Base-by-base conservation (phyloP, 2,329 filamentous ascomycete species). In the Acephala macrosclerotiorum region DNA sequence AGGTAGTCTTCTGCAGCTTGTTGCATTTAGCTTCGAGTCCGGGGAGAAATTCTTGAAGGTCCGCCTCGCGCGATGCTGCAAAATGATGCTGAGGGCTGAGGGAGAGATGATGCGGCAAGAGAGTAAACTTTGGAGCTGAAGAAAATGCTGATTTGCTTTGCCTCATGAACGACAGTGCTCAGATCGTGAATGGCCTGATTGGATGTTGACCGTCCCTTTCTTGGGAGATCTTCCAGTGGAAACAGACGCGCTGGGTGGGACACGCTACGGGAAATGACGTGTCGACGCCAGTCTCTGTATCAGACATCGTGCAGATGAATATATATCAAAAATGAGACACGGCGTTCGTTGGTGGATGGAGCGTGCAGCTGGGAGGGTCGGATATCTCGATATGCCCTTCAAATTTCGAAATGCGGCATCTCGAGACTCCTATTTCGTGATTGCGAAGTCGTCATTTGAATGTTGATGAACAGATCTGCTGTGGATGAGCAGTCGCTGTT, bases 21-120 rank as follows among this genome's bases (percentile, higher is more conserved):
- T 11, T 29, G 9, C 2, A 26, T 55, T 59, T 63, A 63, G 61
- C 55, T 49, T 57, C 36, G 29, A 45, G 61, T 63, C 42, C 25
- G 61, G 55, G 33, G 40, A 57, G 12, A 22, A 57, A 56, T n/a
- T 33, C 26, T 33, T 16, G 55, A 38, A 14, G 9, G 9, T 51
- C 38, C 25, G 58, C 38, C 58, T 60, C 14, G 25, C 35, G 20
- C 33, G 40, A 18, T 60, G 58, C n/a, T 14, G 42, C 42, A 8
- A 20, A 22, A 47, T 20, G 18, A 47, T 49, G 20, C n/a, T 22
- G n/a, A 49, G 20, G 8, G 45, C n/a, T 42, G 3, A n/a, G 20
- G 18, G 42, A 3, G n/a, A 45, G 26, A 1, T 60, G 26, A n/a
- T 51, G 58, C 40, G 29, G 58, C 9, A n/a, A 36, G 25, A n/a